Evolutionary conservation across 495 filamentous ascomycete species (phyloP).

Genomic region (Aspergillus bertholletiae): DNA sequence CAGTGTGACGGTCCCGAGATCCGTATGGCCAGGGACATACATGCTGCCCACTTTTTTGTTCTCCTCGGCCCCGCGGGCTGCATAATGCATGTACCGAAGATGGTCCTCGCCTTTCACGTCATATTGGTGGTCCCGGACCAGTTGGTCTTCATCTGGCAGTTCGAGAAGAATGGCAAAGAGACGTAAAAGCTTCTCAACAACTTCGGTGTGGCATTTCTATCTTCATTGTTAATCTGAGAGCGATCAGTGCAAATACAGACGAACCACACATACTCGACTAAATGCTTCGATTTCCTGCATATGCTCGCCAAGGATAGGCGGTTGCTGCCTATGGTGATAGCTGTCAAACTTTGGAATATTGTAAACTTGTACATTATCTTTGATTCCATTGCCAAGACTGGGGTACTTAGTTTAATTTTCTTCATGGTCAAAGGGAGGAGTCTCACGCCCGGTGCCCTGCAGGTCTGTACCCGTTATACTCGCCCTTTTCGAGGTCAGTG

Average conservation of each 20-base stretch:
- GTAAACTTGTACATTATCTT: slow-evolving; percentile 49
- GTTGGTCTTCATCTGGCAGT: slow-evolving; percentile 46
- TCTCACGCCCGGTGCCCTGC: slow-evolving; percentile 42
- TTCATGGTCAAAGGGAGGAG: background rate
- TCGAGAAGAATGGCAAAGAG: slow-evolving; percentile 50
- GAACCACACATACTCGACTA: slow-evolving; percentile 27
- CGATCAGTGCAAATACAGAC: background rate
- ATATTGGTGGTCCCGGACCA: slow-evolving; percentile 45
- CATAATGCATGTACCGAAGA: slow-evolving; percentile 52
- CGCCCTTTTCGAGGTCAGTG: slow-evolving; percentile 27
- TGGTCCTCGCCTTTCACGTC: slow-evolving; percentile 47
- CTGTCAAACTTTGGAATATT: slow-evolving; percentile 51
- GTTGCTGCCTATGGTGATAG: slow-evolving; percentile 38
- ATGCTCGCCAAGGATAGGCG: slow-evolving; percentile 27
- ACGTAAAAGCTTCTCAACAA: slow-evolving; percentile 48
- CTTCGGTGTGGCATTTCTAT: slow-evolving; percentile 46
- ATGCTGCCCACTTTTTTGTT: slow-evolving; percentile 34
- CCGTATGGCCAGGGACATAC: slow-evolving; percentile 36
- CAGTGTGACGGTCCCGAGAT: slow-evolving; percentile 39
- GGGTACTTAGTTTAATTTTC: background rate
- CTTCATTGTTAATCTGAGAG: too few relatives aligned
- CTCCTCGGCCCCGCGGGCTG: slow-evolving; percentile 36
- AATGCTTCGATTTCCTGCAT: slow-evolving; percentile 38
- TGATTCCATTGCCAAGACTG: slow-evolving; percentile 42
- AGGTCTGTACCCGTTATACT: slow-evolving; percentile 44